Percentiles rank a stretch among this genome's conserved stretches.
Evolutionary conservation across 768 basidiomycete species (phyloP).

Genomic region (Boletellus ananas): DNA sequence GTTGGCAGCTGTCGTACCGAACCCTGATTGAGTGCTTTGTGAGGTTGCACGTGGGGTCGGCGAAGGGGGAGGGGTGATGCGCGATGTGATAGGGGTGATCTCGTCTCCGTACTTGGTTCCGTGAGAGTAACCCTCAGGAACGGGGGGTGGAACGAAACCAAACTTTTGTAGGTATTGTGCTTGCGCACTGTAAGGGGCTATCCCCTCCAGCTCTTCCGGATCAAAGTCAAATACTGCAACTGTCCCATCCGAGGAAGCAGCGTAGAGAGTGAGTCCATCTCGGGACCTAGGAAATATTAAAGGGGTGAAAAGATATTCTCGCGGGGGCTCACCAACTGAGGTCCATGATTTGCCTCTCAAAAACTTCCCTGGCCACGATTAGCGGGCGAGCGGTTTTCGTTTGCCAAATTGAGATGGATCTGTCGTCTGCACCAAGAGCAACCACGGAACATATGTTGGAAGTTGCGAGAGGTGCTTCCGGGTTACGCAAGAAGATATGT

Average conservation of each 20-base stretch:
- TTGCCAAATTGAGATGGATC: conserved; percentile 94
- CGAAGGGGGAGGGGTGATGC: conserved; percentile 49
- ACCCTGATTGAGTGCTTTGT: conserved; percentile 37
- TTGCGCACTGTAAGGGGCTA: conserved; percentile 69
- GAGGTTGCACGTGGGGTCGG: conserved; percentile 34
- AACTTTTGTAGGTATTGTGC: conserved; percentile 80
- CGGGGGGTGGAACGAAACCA: conserved; percentile 62
- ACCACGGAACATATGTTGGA: conserved; percentile 88
- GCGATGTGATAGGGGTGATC: conserved; percentile 22
- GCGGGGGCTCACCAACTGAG: conserved; percentile 75
- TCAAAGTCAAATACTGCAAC: conserved; percentile 87
- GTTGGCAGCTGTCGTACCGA: conserved; percentile 35
- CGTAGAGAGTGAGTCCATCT: conserved; percentile 90
- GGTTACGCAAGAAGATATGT: conserved; percentile 84
- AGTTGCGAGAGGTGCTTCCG: conserved; percentile 60
- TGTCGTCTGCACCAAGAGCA: conserved; percentile 90
- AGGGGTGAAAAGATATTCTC: neutral
- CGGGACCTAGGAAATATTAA: conserved; percentile 60
- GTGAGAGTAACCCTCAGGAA: conserved; percentile 73
- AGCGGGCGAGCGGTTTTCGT: conserved; percentile 88
- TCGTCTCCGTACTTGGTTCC: conserved; percentile 22
- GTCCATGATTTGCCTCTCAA: conserved; percentile 93
- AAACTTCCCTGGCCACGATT: conserved; percentile 91
- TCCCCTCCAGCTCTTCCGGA: conserved; percentile 73
- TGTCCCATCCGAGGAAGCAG: conserved; percentile 94